Evolutionary conservation across 192 early-diverging fungal species (phyloP), one percentile per base, ranked within the genome.

Genomic region (Phlyctochytrium planicorne): DNA sequence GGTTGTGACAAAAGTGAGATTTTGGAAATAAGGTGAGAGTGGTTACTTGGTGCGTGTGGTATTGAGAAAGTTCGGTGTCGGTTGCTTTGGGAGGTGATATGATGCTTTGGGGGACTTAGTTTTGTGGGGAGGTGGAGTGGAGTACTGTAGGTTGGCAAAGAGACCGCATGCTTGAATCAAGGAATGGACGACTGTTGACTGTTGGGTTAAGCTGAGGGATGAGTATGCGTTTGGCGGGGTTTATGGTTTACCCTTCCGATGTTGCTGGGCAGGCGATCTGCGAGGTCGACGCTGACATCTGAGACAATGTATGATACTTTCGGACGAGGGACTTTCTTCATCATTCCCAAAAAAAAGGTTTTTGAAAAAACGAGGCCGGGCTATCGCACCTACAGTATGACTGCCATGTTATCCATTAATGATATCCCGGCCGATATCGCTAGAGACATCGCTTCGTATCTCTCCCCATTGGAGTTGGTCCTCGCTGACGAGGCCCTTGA

Each of bases 221-320:
- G 10, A 6, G 20, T 47, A 20, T 47, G 6, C 6, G 40, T 20
- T 47, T 47, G 40, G 10, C 40, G 40, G 6, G 10, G 20, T 6
- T 47, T 47, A 14, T 47, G 40, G 40, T 20, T 47, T 20, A 47
- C 40, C 40, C 40, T 6, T 20, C 40, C 40, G 6, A 20, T 6
- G 20, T 47, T 47, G 6, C 10, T 14, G 20, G 40, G 40, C 10
- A 47, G 40, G 10, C 20, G 40, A 20, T 47, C 40, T 6, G 40
- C 40, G 40, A 47, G 6, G 40, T 20, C 10, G 40, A 20, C 40
- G 40, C 20, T 14, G 6, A 20, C 6, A 14, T 20, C 40, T 47
- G 40, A 47, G 40, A 47, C 40, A 47, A 47, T 47, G 40, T 47
- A 47, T n/a, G n/a, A n/a, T n/a, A n/a, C n/a, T n/a, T n/a, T n/a